Evolutionary conservation across 2,329 filamentous ascomycete species (phyloP), one percentile per base, ranked within the genome.

Genomic region (Geosmithia morbida): DNA sequence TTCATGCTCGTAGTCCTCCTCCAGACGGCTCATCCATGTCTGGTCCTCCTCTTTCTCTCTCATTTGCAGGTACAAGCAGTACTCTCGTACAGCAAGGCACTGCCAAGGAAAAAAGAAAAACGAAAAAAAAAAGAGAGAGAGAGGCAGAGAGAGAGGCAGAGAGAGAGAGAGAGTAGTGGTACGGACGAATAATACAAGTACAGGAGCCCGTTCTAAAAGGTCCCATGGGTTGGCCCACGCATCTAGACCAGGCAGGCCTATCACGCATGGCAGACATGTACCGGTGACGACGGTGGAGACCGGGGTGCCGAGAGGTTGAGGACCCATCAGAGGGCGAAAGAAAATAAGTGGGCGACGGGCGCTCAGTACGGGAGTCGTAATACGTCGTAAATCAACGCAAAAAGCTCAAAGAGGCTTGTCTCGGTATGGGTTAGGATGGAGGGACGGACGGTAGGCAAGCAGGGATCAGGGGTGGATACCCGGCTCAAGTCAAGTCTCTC

Each of bases 221-320:
- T 45, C 44, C 44, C 44, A 26, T 45, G 44, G 33, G n/a, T n/a
- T 37, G 30, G 30, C 14, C 44, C 30, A 17, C 30, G 29, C n/a
- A 16, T 18, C n/a, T 19, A 45, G 29, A n/a, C 44, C 44, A 7
- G 7, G 11, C 29, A 11, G 29, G 29, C 29, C 29, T 45, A 45
- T 45, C 44, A 45, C 16, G 17, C 19, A 7, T n/a, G 26, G 7
- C 18, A 39, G 17, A 22, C 43, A 48, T 48, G 47, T 48, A 48
- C 47, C 47, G 47, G 47, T 48, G 47, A 48, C 47, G 37, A 43
- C 47, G 42, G 47, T 51, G 51, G 51, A 48, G 49, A 52, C 51
- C 48, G 50, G 51, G 51, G 48, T 52, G 51, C 48, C 51, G 51
- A 52, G 50, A 51, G 11, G 29, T 30, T 11, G 29, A 30, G 29